These are phyloP conservation scores for Colletotrichum orchidophilum DNA, from an alignment of 2,329 filamentous ascomycete species.

Conservation along the genomic window DNA sequence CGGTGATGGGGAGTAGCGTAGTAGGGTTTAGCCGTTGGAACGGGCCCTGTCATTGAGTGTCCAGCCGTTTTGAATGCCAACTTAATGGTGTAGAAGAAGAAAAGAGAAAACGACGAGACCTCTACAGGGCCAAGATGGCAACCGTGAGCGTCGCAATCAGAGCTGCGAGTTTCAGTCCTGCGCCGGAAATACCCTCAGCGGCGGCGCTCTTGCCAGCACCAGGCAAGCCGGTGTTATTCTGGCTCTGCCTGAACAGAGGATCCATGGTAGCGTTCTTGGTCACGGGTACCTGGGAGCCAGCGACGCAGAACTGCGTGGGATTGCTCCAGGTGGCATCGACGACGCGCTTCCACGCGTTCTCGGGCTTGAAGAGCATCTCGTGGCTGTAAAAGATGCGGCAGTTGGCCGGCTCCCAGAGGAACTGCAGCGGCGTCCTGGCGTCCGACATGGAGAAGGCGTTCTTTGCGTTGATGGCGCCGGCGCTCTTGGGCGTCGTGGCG, in stretches of 20 bases:
- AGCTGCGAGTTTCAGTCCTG: conserved; percentile 15
- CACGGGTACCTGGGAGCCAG: conserved; percentile 40
- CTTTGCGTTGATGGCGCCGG: conserved; percentile 47
- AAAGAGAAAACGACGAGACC: background rate
- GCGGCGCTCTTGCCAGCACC: background rate
- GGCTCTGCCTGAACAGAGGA: conserved; percentile 33
- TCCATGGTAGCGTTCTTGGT: conserved; percentile 34
- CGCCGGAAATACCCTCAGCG: background rate
- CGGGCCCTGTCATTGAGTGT: background rate
- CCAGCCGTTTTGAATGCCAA: background rate
- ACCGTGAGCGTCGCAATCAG: conserved; percentile 10
- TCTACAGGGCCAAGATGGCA: conserved; percentile 21
- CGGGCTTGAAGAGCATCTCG: conserved; percentile 51
- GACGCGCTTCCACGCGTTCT: conserved; percentile 50
- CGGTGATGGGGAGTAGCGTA: background rate
- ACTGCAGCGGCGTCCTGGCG: conserved; percentile 52
- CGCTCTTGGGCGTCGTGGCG: conserved; percentile 34
- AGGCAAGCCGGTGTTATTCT: conserved; percentile 22
- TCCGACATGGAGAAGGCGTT: conserved; percentile 45
- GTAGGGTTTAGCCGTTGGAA: background rate
- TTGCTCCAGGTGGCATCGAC: conserved; percentile 48
- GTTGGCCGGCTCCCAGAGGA: conserved; percentile 55
- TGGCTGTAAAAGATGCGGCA: conserved; percentile 59
- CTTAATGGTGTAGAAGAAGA: background rate
- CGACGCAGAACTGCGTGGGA: conserved; percentile 43